phyloP scores from a whole-genome alignment of 768 basidiomycete species.

The Lactarius evosmus region DNA sequence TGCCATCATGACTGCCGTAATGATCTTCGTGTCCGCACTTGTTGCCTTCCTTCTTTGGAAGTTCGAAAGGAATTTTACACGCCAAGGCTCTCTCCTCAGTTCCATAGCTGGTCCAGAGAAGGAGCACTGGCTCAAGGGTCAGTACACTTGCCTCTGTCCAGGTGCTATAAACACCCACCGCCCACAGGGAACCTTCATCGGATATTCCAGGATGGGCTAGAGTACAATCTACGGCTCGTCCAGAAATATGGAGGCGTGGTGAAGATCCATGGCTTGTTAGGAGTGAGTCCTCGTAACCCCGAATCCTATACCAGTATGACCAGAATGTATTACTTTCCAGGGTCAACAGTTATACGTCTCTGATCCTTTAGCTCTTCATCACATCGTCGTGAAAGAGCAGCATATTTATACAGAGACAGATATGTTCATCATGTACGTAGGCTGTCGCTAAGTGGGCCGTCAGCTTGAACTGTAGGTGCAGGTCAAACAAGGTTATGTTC shows the following conservation, averaged over 20 bases:
- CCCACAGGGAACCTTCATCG: conserved; percentile 36
- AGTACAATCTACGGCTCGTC: conserved; percentile 35
- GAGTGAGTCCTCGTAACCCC: conserved; percentile 32
- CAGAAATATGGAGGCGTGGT: conserved; percentile 37
- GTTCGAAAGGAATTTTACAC: conserved; percentile 24
- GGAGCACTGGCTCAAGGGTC: conserved; percentile 39
- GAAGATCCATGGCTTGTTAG: conserved; percentile 38
- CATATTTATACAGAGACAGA: conserved; percentile 22
- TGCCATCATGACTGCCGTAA: background rate
- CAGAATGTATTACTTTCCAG: conserved; percentile 14
- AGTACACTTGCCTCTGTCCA: background rate
- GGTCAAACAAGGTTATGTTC: conserved; percentile 33
- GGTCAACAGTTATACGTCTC: conserved; percentile 8
- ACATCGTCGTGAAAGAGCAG: conserved; percentile 25
- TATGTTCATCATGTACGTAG: conserved; percentile 16
- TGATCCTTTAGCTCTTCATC: conserved; percentile 18
- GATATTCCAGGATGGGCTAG: conserved; percentile 36
- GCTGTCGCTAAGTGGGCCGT: background rate
- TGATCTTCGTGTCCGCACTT: conserved; percentile 2
- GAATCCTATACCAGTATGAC: conserved; percentile 26
- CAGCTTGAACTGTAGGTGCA: background rate
- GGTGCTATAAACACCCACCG: background rate
- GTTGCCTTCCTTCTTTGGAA: conserved; percentile 28
- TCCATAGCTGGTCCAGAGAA: conserved; percentile 34
- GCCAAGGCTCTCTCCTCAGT: conserved; percentile 27